phyloP scores from a whole-genome alignment of 306 rosid genomes.

The Glycine soja region DNA sequence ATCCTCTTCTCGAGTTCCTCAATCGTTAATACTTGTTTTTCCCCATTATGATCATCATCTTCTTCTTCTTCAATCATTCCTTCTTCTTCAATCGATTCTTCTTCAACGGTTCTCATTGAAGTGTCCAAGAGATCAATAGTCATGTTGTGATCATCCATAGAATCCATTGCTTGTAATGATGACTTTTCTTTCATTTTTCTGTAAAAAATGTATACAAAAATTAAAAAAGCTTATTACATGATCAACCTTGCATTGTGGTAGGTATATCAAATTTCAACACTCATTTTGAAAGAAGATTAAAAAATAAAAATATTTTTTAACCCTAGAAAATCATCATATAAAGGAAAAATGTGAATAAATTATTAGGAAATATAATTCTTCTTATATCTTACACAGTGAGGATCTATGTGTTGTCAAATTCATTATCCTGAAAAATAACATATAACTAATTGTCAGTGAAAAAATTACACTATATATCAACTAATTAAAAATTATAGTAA shows the following conservation, averaged over 20 bases:
- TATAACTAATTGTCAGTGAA: too few species aligned
- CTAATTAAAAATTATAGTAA: too few species aligned
- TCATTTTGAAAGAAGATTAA: neutral
- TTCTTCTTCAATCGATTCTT: too few species aligned
- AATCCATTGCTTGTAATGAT: too few species aligned
- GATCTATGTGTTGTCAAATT: neutral
- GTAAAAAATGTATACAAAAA: neutral
- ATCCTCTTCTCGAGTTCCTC: conserved; percentile 39
- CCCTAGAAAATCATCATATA: neutral
- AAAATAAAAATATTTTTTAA: neutral
- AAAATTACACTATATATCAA: too few species aligned
- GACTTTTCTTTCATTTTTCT: neutral
- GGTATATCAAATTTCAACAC: neutral
- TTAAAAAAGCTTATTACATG: neutral
- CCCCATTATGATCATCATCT: too few species aligned
- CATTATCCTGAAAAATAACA: too few species aligned
- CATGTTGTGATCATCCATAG: neutral
- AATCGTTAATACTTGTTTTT: neutral
- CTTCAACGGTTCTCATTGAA: neutral
- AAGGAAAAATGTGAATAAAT: neutral
- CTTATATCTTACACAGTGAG: neutral
- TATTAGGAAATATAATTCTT: neutral
- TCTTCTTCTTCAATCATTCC: neutral
- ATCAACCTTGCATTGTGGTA: neutral
- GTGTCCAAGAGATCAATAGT: neutral